Conservation (phyloP, 441 rosid species). For the Daphne laureola region DNA sequence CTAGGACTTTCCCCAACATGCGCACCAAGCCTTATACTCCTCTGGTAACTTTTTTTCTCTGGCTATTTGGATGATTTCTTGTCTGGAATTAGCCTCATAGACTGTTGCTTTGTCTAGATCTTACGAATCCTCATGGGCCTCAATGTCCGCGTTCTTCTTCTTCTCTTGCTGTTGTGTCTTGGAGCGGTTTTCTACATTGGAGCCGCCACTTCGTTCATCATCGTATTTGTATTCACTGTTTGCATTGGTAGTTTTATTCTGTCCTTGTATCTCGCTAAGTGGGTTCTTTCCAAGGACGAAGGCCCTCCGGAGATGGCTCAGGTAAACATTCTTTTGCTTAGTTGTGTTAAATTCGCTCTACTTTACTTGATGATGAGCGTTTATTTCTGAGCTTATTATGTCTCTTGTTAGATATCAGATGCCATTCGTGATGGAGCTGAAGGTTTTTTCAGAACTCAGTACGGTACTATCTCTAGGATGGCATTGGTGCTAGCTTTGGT, state of each 20-base stretch:
- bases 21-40: constrained; percentile 75
- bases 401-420: constrained; percentile 79
- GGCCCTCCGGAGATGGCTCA: constrained; percentile 97
- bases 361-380: background rate
- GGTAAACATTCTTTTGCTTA: constrained; percentile 34
- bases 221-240: constrained; percentile 80
- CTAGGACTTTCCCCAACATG: constrained; percentile 89
- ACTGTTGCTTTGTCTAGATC: constrained; percentile 43
- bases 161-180: constrained; percentile 61
- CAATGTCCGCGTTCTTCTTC: constrained; percentile 69
- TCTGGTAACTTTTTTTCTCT: constrained; percentile 31
- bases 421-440: constrained; percentile 99
- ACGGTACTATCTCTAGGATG: constrained; percentile 95
- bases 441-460: constrained; percentile 97
- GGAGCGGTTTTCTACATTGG: constrained; percentile 81
- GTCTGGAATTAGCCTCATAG: constrained; percentile 4
- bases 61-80: constrained; percentile 10
- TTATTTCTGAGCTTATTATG: constrained; percentile 21
- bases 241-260: constrained; percentile 81
- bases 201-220: constrained; percentile 87
- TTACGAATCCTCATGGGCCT: constrained; percentile 74
- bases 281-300: constrained; percentile 98
- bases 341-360: too few relatives aligned
- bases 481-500: constrained; percentile 78
- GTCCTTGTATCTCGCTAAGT: constrained; percentile 73